A percentile compares a stretch with the other conserved stretches of the same genome.
These are phyloP conservation scores for Diaporthe batatas DNA, from an alignment of 2,329 filamentous ascomycete genomes.

Conservation along the genomic window DNA sequence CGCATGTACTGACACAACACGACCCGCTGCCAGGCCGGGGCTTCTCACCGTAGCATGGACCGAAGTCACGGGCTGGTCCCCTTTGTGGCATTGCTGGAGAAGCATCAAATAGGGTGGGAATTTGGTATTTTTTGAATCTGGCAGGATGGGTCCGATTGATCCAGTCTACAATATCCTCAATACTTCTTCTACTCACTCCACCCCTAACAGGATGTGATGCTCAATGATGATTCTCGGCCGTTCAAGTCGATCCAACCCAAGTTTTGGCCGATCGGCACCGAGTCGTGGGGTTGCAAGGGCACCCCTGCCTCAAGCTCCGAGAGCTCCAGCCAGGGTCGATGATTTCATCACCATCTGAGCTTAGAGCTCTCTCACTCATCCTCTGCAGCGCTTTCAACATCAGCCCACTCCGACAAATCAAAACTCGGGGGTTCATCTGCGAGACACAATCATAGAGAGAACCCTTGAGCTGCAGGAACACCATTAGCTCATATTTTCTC, in stretches of 20 bases:
- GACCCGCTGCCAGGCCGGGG: slow-evolving; percentile 31
- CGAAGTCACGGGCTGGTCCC: not conserved
- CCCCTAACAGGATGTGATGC: too few relatives aligned
- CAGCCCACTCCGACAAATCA: slow-evolving; percentile 1
- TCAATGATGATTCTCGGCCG: not conserved
- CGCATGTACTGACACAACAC: slow-evolving; percentile 33
- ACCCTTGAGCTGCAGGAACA: not conserved
- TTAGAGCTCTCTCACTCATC: slow-evolving; percentile 9
- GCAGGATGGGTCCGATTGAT: not conserved
- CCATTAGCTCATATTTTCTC: not conserved
- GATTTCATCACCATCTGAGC: slow-evolving; percentile 40
- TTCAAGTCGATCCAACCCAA: not conserved
- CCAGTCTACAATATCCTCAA: not conserved
- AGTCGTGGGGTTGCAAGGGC: not conserved
- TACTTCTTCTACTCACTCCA: not conserved
- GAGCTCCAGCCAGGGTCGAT: slow-evolving; percentile 34
- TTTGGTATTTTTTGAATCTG: not conserved
- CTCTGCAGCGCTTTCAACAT: not conserved
- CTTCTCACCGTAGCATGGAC: not conserved
- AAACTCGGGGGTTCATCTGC: not conserved
- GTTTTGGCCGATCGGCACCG: slow-evolving; percentile 33
- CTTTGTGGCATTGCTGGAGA: too few relatives aligned
- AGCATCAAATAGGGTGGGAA: too few relatives aligned
- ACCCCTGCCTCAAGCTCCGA: slow-evolving; percentile 19
- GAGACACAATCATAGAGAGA: not conserved